Conservation (phyloP, 805 yeast genomes). For the Metschnikowia corniflorae region DNA sequence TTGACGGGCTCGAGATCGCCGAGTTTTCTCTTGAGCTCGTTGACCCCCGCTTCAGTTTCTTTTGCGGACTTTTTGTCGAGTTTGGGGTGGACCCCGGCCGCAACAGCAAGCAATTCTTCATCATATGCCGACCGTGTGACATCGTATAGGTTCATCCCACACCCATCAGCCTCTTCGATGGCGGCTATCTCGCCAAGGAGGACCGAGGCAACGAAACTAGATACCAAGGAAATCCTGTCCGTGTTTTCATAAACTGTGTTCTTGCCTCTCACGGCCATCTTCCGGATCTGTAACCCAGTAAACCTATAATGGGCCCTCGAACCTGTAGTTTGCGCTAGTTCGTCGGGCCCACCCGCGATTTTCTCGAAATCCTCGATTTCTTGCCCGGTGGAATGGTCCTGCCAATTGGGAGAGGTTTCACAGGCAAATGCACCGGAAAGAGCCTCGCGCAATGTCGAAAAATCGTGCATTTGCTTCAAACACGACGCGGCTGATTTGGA, state of each 20-base stretch:
- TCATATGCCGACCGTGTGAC: conserved; percentile 54
- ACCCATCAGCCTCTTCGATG: conserved; percentile 81
- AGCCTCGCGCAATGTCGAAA: conserved; percentile 42
- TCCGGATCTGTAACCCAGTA: conserved; percentile 89
- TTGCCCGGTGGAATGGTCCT: conserved; percentile 79
- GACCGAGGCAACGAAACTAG: conserved; percentile 72
- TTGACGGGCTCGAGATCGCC: conserved; percentile 53
- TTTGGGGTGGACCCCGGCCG: conserved; percentile 48
- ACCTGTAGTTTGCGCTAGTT: conserved; percentile 69
- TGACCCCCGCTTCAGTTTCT: conserved; percentile 26
- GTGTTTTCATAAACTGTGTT: conserved; percentile 56
- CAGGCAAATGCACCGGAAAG: conserved; percentile 55
- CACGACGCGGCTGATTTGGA: conserved; percentile 42
- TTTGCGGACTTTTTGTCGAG: conserved; percentile 33
- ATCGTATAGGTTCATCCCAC: conserved; percentile 91
- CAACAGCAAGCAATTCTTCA: conserved; percentile 51
- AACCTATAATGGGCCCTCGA: conserved; percentile 86
- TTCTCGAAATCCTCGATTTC: conserved; percentile 63
- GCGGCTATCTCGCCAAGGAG: conserved; percentile 60
- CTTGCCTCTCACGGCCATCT: conserved; percentile 52
- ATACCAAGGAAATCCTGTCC: conserved; percentile 64
- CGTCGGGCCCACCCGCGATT: conserved; percentile 53
- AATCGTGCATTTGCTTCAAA: conserved; percentile 35
- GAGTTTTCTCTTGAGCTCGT: conserved; percentile 47
- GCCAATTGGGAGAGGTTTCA: conserved; percentile 85